Base-by-base conservation (phyloP, 208 protist species). In the Zelonia costaricensis region DNA sequence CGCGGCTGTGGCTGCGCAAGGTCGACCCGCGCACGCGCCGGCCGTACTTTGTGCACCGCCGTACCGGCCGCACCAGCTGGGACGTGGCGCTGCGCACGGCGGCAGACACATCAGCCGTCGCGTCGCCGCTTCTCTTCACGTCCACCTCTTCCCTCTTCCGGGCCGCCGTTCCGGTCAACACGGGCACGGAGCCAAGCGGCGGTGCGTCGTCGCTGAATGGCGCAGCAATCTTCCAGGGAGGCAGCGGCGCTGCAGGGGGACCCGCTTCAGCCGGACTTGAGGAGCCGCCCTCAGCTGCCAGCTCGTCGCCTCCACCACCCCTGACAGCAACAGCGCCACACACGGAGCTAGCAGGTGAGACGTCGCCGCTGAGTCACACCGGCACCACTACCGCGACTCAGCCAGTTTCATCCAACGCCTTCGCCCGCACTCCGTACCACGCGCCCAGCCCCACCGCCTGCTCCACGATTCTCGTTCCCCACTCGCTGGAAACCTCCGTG, bases 41-140 rank as follows among this genome's bases (percentile, higher is more conserved):
- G 33, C 69, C 52, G 3, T 84, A 71, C 39, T 84, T 75, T 46
- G 68, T 65, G 2, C 70, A 75, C 39, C 46, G 45, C 4, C 43
- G 45, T 13, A 78, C 74, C 23, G 51, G 63, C 2, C 36, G 45
- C 8, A 73, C 69, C n/a, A 76, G 73, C 1, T 77, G 78, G 78
- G 62, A 80, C 39, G 69, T 69, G 30, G 62, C 43, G 18, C 61
- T 61, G 28, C 63, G 51, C 27, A 71, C 77, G 3, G 67, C 51
- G 7, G 51, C 39, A 10, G 58, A 65, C 18, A 44, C 44, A n/a
- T 18, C 25, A 47, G 31, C 43, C 28, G 31, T n/a, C n/a, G n/a
- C n/a, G 55, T 30, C 3, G 28, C 33, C 10, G 33, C 43, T 18
- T 28, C 43, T 9, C 28, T 59, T 16, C 52, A 57, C 33, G 36